Conservation (phyloP, 768 basidiomycete genomes). For the Tephrocybe sp. region DNA sequence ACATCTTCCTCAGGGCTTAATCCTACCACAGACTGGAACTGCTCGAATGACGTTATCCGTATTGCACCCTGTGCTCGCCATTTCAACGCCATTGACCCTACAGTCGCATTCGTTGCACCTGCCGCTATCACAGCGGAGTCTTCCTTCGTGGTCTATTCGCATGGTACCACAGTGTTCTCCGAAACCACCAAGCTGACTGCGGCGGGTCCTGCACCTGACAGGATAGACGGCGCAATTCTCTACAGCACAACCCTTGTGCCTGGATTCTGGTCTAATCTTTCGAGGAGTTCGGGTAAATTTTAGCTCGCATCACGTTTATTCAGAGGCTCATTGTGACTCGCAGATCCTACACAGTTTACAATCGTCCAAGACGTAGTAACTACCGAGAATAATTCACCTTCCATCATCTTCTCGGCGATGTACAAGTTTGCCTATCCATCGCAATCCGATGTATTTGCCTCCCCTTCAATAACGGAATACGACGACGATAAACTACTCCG, state of each 20-base stretch:
- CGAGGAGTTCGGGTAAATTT: conserved; percentile 48
- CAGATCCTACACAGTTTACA: conserved; percentile 66
- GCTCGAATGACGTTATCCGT: conserved; percentile 23
- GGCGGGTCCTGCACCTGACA: conserved; percentile 22
- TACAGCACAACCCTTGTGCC: conserved; percentile 65
- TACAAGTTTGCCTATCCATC: conserved; percentile 52
- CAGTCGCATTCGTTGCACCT: conserved; percentile 58
- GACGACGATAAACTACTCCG: conserved; percentile 12
- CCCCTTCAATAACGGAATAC: conserved; percentile 12
- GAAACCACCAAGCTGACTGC: conserved; percentile 41
- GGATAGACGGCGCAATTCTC: conserved; percentile 33
- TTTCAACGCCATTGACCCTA: conserved; percentile 60
- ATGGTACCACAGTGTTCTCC: conserved; percentile 46
- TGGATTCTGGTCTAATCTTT: conserved; percentile 61
- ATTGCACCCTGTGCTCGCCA: conserved; percentile 49
- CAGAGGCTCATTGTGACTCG: conserved; percentile 6
- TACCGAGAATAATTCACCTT: conserved; percentile 24
- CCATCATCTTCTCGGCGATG: conserved; percentile 51
- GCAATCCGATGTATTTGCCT: conserved; percentile 10
- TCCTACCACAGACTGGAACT: conserved; percentile 9
- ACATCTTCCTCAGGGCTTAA: neutral
- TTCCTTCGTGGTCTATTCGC: conserved; percentile 50
- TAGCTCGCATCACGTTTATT: neutral
- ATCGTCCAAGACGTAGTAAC: conserved; percentile 63
- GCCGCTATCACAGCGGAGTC: conserved; percentile 48